Conservation (phyloP, 768 basidiomycete species). For the Amanita molliuscula region DNA sequence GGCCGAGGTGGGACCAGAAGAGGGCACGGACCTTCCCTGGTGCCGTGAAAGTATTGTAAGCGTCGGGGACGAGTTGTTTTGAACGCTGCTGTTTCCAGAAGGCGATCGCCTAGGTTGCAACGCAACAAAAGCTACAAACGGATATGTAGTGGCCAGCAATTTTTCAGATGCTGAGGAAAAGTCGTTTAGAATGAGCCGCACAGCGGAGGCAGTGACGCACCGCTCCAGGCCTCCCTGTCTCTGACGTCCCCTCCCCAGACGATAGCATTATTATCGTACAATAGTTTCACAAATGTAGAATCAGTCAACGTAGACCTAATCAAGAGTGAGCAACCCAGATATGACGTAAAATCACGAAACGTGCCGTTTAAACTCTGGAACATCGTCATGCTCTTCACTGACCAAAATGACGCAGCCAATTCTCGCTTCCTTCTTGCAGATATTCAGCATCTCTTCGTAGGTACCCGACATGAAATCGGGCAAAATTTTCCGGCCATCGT, state of each 20-base stretch:
- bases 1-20: slow-evolving; percentile 49
- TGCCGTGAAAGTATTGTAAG: slow-evolving; percentile 84
- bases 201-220: slow-evolving; percentile 15
- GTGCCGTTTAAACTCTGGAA: slow-evolving; percentile 76
- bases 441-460: slow-evolving; percentile 71
- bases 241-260: slow-evolving; percentile 92
- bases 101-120: slow-evolving; percentile 62
- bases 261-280: slow-evolving; percentile 66
- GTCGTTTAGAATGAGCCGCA: slow-evolving; percentile 6
- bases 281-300: slow-evolving; percentile 50
- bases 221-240: slow-evolving; percentile 72
- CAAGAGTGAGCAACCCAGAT: slow-evolving; percentile 2
- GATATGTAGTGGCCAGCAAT: slow-evolving; percentile 83
- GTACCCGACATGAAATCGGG: slow-evolving; percentile 76
- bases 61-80: slow-evolving; percentile 27
- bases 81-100: slow-evolving; percentile 22
- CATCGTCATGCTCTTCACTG: slow-evolving; percentile 87
- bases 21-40: slow-evolving; percentile 45
- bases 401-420: slow-evolving; percentile 77
- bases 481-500: slow-evolving; percentile 38
- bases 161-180: slow-evolving; percentile 41
- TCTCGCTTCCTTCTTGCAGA: slow-evolving; percentile 60
- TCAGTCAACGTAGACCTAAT: slow-evolving; percentile 68
- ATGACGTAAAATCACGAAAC: slow-evolving; percentile 10
- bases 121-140: slow-evolving; percentile 86